phyloP scores from a whole-genome alignment of 495 filamentous ascomycete species.

The Thozetella sp. region DNA sequence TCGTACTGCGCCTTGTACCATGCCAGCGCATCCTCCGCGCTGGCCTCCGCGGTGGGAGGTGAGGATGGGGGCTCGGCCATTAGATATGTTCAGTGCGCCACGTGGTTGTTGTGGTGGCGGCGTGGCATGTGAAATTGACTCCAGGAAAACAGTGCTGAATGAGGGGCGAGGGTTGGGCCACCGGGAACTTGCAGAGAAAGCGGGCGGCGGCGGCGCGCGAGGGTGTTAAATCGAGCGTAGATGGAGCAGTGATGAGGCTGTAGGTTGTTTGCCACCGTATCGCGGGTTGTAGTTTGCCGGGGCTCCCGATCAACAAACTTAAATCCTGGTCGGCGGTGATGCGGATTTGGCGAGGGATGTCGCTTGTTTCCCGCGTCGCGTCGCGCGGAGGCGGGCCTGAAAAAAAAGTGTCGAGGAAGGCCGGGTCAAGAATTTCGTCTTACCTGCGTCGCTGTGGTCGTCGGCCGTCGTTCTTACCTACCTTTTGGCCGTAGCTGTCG shows the following conservation, averaged over 20 bases:
- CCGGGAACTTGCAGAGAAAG: conserved; percentile 13
- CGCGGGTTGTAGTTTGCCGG: too few relatives aligned
- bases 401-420: conserved; percentile 5
- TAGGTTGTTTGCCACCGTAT: too few relatives aligned
- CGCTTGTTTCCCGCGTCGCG: conserved; percentile 1
- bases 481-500: background rate
- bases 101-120: conserved; percentile 10
- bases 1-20: conserved; percentile 98
- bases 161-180: conserved; percentile 14
- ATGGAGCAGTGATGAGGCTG: conserved; percentile 6
- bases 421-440: conserved; percentile 10
- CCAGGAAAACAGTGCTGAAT: conserved; percentile 7
- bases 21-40: conserved; percentile 71
- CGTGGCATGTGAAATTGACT: conserved; percentile 24
- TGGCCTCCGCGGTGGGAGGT: conserved; percentile 57
- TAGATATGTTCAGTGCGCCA: conserved; percentile 19
- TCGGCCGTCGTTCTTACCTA: conserved; percentile 18
- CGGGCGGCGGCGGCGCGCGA: too few relatives aligned
- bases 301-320: too few relatives aligned
- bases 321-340: too few relatives aligned
- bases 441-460: conserved; percentile 4
- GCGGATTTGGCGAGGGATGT: background rate
- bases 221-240: conserved; percentile 17
- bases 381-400: conserved; percentile 3
- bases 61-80: conserved; percentile 69